Evolutionary conservation across 164 flowering plant genomes (phyloP), one percentile per base, ranked within the genome.

Genomic region (Nelumbo lutea): DNA sequence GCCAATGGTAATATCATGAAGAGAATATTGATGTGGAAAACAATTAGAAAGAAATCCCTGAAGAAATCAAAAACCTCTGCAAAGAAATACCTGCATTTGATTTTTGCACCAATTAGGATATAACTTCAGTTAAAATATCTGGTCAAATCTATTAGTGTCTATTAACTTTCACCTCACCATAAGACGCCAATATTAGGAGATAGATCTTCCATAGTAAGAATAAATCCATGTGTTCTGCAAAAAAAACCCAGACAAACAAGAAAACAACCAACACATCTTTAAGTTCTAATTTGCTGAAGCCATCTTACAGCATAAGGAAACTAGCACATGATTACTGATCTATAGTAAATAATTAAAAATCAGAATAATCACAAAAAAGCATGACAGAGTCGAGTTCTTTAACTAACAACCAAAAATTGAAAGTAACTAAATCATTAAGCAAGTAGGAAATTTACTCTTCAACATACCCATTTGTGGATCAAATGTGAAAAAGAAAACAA

Each of bases 1-100:
- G 97, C 98, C 73, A 96, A 69, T 51, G 98, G 99, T 68, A 89
- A 68, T 76, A 93, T 73, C 99, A 96, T 87, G 83, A 92, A 88
- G 15, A 95, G 61, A 68, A 92, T 87, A 74, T 95, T 95, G 72
- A 83, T 77, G 65, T 92, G 97, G 79, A 92, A 89, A 62, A 90
- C 97, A 57, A 93, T 84, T 75, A 95, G 73, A 74, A 92, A 95
- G 81, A 95, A 93, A 65, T 73, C 80, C 78, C 96, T 81, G 87
- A 93, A 95, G 63, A 87, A 90, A 39, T 92, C 89, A 70, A 96
- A 96, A 75, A 96, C 99, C 83, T 95, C 98, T 5, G 99, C 99
- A 76, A 92, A 95, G 83, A 95, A 90, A 85, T 95, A 95, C 99
- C 98, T 95, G 89, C 76, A 84, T 46, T 63, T 39, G 43, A 76